Evolutionary conservation across 306 rosid species (phyloP).

Genomic region (Prunus mume): DNA sequence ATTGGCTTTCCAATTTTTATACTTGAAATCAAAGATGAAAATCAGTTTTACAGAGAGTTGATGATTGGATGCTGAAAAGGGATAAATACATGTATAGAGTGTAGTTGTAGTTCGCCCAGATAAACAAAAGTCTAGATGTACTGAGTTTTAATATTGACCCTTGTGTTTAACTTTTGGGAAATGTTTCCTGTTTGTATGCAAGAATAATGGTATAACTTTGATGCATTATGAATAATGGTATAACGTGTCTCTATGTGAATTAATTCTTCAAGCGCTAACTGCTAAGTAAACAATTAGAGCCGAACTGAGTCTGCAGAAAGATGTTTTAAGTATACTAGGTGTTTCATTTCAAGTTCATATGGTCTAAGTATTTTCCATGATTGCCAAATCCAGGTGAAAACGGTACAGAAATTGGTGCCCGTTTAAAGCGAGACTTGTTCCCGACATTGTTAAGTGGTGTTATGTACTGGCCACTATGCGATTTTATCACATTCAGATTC

Average conservation of each 20-base stretch:
- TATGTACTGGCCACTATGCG: conserved; percentile 91
- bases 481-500: conserved; percentile 84
- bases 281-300: background rate
- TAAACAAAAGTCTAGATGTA: background rate
- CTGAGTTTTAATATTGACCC: background rate
- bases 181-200: background rate
- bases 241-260: background rate
- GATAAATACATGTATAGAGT: background rate
- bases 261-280: background rate
- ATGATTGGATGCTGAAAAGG: background rate
- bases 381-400: conserved; percentile 65
- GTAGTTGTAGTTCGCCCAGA: background rate
- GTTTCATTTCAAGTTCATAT: background rate
- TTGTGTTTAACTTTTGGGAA: background rate
- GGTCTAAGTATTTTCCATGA: conserved; percentile 21
- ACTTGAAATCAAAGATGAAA: background rate
- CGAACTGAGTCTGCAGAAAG: background rate
- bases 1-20: background rate
- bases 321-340: background rate
- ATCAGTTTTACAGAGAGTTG: background rate
- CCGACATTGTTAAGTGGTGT: conserved; percentile 71
- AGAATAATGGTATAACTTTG: background rate
- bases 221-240: no score
- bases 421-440: conserved; percentile 71
- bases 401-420: conserved; percentile 54